These are phyloP conservation scores for Penicillium sp. DNA, from an alignment of 2,329 filamentous ascomycete species.

Conservation along the genomic window DNA sequence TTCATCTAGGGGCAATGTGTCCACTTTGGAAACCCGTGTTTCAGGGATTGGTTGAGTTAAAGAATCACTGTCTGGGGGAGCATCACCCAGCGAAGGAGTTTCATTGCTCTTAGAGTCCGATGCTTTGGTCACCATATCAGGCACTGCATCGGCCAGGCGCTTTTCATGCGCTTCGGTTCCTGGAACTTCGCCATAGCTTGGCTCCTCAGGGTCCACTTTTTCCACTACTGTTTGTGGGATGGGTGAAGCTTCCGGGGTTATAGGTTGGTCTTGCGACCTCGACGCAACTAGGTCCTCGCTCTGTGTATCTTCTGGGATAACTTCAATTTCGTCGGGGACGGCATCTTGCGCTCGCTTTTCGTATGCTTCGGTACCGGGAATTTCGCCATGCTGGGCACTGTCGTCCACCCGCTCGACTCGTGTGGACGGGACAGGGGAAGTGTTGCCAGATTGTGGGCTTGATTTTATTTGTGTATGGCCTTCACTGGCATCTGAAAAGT, in stretches of 20 bases:
- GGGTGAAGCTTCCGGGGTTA: slow-evolving; percentile 53
- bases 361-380: slow-evolving; percentile 62
- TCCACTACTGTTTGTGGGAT: slow-evolving; percentile 63
- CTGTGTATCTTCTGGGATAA: slow-evolving; percentile 50
- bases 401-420: slow-evolving; percentile 64
- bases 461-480: slow-evolving; percentile 43
- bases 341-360: slow-evolving; percentile 59
- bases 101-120: slow-evolving; percentile 39
- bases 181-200: slow-evolving; percentile 62
- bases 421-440: slow-evolving; percentile 60
- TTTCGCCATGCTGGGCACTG: slow-evolving; percentile 58
- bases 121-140: slow-evolving; percentile 57
- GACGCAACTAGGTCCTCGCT: slow-evolving; percentile 43
- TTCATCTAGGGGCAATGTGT: slow-evolving; percentile 39
- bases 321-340: slow-evolving; percentile 63
- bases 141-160: slow-evolving; percentile 59
- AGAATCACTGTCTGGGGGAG: slow-evolving; percentile 17
- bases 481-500: slow-evolving; percentile 67
- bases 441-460: slow-evolving; percentile 41
- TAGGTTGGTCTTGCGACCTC: slow-evolving; percentile 46
- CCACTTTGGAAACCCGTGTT: slow-evolving; percentile 46
- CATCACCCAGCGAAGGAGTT: slow-evolving; percentile 16
- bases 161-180: slow-evolving; percentile 60
- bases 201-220: slow-evolving; percentile 57
- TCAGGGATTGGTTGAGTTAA: slow-evolving; percentile 37